Evolutionary conservation across 495 filamentous ascomycete species (phyloP).

Genomic region (Penicillium maclennaniae): DNA sequence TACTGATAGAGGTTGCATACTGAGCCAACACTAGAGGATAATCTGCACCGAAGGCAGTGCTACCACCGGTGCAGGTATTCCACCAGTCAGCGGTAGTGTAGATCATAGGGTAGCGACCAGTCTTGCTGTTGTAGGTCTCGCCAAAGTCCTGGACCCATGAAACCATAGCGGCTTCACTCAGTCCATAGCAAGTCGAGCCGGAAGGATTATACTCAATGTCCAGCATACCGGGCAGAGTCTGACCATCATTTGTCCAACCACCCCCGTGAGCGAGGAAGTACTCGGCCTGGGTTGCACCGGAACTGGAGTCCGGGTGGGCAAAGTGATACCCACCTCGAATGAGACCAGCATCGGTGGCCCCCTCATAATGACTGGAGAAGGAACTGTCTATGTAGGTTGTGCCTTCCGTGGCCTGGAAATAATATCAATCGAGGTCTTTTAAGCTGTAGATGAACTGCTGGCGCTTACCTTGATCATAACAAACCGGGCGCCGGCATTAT

Average conservation of each 20-base stretch:
- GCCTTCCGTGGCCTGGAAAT: constrained; percentile 54
- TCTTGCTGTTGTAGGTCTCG: constrained; percentile 48
- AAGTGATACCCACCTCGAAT: constrained; percentile 65
- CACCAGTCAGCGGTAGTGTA: constrained; percentile 63
- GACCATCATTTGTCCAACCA: constrained; percentile 58
- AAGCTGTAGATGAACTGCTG: background rate
- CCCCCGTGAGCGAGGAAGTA: constrained; percentile 61
- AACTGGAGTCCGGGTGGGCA: constrained; percentile 49
- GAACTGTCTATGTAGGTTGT: constrained; percentile 48
- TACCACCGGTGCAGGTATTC: constrained; percentile 57
- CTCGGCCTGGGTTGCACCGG: constrained; percentile 51
- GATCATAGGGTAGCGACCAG: constrained; percentile 55
- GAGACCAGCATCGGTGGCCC: constrained; percentile 52
- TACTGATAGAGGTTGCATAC: constrained; percentile 46
- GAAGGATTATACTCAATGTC: constrained; percentile 55
- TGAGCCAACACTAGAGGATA: constrained; percentile 57
- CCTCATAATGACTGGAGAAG: constrained; percentile 54
- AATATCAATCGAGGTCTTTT: background rate
- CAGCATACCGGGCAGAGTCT: constrained; percentile 64
- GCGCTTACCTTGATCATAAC: constrained; percentile 61
- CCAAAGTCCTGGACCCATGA: constrained; percentile 60
- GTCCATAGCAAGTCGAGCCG: constrained; percentile 49
- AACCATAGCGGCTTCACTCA: constrained; percentile 51
- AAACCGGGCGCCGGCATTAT: constrained; percentile 57
- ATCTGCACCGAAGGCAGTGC: constrained; percentile 44